Conservation (phyloP, 306 rosid genomes). For the Cicer chorassanicum region DNA sequence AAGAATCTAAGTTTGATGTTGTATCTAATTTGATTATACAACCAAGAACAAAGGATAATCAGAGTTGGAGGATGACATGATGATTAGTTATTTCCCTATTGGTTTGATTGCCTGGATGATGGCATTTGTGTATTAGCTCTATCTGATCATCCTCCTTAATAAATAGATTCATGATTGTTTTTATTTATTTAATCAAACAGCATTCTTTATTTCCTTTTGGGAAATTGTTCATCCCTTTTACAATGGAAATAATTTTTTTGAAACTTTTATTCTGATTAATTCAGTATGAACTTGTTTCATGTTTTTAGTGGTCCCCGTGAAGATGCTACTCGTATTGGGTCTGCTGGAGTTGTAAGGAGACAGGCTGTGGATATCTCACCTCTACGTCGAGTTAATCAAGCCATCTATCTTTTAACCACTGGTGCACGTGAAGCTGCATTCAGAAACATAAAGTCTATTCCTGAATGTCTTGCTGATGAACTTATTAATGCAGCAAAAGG, state of each 20-base stretch:
- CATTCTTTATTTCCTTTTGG: no score
- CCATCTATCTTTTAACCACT: not conserved
- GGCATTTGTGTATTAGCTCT: slow-evolving; percentile 50
- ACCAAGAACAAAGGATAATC: not conserved
- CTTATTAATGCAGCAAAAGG: slow-evolving; percentile 72
- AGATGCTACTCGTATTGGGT: no score
- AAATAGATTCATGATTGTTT: not conserved
- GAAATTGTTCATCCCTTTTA: no score
- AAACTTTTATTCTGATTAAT: not conserved
- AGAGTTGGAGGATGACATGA: slow-evolving; percentile 28
- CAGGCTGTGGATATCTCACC: no score
- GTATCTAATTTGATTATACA: no score
- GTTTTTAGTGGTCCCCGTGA: slow-evolving; percentile 63
- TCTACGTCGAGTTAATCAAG: no score
- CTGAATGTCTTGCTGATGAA: slow-evolving; percentile 36
- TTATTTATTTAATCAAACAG: not conserved
- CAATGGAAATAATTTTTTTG: not conserved
- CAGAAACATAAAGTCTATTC: slow-evolving; percentile 65
- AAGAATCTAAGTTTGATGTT: no score
- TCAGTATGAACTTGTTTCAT: not conserved
- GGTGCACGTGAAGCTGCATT: slow-evolving; percentile 75
- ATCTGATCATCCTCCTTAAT: slow-evolving; percentile 48
- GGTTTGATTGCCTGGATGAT: no score
- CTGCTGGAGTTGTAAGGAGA: no score
- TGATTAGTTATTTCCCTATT: slow-evolving; percentile 34